Evolutionary conservation across 441 rosid genomes (phyloP), one percentile per base, ranked within the genome.

Genomic region (Erysimum cheiri): DNA sequence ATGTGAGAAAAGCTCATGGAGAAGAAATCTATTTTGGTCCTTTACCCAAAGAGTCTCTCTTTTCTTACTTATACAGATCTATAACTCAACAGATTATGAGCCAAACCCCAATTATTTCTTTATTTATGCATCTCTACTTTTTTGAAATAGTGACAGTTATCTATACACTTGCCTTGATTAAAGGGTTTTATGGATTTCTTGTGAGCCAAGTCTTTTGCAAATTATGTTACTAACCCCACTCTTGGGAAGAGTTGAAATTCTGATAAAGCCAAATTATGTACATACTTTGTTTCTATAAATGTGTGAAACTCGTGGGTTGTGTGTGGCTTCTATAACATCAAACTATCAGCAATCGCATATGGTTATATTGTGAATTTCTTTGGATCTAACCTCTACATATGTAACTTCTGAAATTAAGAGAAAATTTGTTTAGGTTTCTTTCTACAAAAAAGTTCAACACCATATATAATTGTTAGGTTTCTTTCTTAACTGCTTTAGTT

Each of bases 1-100:
- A 35, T 61, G 70, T 48, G 41, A 47, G 55, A 59, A 62, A 62
- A 39, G 28, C n/a, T 62, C 70, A 55, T 62, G 47, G 2, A 46
- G 29, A 67, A 61, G 60, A 74, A 15, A 54, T 54, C 40, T 55
- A 6, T 35, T 67, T 53, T 19, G 69, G 60, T 74, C 44, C 64
- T 67, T 52, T 43, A 46, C 68, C 46, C 35, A 19, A 74, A 37
- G 10, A 39, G 46, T 64, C 57, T n/a, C 43, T 24, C 32, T 3
- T 22, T 8, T 8, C 52, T 48, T 13, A 29, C 22, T 64, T 39
- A 3, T 31, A 48, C 15, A 36, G 59, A 61, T 46, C 59, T 60
- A 0, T 54, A 61, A 60, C 32, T 50, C 44, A 60, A 32, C 7
- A 13, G 13, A 60, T 53, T 43, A 33, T 52, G 58, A 60, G 49